Evolutionary conservation across 2,329 filamentous ascomycete genomes (phyloP), one percentile per base, ranked within the genome.

Genomic region (Diaporthe capsici): DNA sequence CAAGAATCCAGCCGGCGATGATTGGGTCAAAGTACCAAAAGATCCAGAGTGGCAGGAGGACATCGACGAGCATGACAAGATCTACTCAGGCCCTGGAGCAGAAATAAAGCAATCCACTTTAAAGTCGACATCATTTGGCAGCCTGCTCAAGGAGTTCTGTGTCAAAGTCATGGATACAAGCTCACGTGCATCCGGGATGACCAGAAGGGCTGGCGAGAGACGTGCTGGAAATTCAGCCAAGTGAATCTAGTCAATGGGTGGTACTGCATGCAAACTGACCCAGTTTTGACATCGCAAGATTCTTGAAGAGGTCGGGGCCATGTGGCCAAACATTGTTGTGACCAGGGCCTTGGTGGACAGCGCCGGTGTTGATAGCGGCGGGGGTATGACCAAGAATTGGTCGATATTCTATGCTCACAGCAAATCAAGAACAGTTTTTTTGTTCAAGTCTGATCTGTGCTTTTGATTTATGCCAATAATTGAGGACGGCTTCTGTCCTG

Each of bases 121-220:
- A 3, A 73, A 73, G 20, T 37, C 58, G 3, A 65, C 49, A 25
- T 57, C 49, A 15, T 31, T 73, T 31, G 47, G 57, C 39, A 65
- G 71, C 34, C 49, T 73, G 3, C 55, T 73, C 34, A 73, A 65
- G 49, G 71, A 73, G 58, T 73, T 73, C 17, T 73, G 71, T 2
- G 25, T 25, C 34, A 73, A 73, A 31, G 20, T 57, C 17, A 65
- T 73, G 34, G 51, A 65, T 15, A 73, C 58, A 42, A 73, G 58
- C 71, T 65, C 58, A 47, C 65, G 49, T 55, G 34, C 49, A 10
- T 57, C 71, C 34, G 58, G 58, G 22, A 63, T 73, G 20, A 55
- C 47, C 28, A 44, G 71, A 25, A 55, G 71, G 71, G 60, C 60
- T 20, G 71, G 71, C 3, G 71, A 34, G 22, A 42, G 34, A 5